Conservation (phyloP, 768 basidiomycete genomes). For the Ephemerocybe angulata region DNA sequence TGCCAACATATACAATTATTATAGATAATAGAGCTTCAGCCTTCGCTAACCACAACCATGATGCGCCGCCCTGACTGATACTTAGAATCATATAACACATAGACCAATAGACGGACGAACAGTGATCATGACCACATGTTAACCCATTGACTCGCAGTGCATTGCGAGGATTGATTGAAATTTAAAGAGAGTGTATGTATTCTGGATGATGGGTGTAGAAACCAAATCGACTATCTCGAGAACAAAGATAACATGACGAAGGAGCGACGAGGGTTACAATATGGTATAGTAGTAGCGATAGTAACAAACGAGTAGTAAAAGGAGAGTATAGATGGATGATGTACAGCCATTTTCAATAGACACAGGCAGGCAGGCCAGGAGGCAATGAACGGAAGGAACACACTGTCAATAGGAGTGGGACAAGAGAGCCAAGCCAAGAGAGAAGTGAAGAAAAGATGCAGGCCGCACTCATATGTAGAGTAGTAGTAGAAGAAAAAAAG, state of each 20-base stretch:
- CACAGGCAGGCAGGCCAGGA: not conserved
- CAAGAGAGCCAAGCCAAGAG: not conserved
- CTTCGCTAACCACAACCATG: too few relatives aligned
- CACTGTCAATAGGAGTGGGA: not conserved
- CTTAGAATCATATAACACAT: too few relatives aligned
- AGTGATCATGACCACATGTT: too few relatives aligned
- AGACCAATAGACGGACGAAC: too few relatives aligned
- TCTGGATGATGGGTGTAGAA: slow-evolving; percentile 10
- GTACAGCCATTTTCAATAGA: not conserved
- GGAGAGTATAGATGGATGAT: slow-evolving; percentile 6
- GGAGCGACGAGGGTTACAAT: slow-evolving; percentile 17
- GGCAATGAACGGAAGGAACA: not conserved
- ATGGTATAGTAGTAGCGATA: slow-evolving; percentile 17
- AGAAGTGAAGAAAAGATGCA: slow-evolving; percentile 11
- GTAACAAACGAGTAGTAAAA: slow-evolving; percentile 2
- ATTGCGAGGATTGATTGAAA: too few relatives aligned
- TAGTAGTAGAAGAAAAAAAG: slow-evolving; percentile 4
- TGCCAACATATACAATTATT: too few relatives aligned
- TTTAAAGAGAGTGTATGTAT: slow-evolving; percentile 23
- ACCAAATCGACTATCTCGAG: slow-evolving; percentile 1
- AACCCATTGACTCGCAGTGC: too few relatives aligned
- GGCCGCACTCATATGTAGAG: not conserved
- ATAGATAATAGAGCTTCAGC: too few relatives aligned
- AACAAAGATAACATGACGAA: slow-evolving; percentile 16
- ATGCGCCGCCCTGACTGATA: too few relatives aligned